Evolutionary conservation across 139 green algal species (phyloP).

Genomic region (Trebouxia sp.): DNA sequence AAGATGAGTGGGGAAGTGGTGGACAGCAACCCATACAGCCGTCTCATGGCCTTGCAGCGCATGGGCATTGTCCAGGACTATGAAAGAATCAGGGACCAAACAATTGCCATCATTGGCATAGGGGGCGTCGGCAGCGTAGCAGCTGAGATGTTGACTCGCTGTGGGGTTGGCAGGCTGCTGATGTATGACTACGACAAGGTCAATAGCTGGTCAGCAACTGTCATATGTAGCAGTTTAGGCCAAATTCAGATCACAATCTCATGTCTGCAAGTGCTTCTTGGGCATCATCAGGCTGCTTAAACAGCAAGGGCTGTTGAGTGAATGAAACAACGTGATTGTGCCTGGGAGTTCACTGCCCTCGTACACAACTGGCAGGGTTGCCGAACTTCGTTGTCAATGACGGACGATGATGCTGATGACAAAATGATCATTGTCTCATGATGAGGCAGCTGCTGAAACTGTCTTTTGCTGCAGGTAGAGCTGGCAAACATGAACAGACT

Average conservation of each 20-base stretch:
- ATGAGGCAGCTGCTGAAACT: no score
- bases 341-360: no score
- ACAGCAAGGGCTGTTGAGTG: no score
- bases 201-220: background rate
- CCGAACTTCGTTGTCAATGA: no score
- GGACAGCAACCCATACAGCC: constrained; percentile 88
- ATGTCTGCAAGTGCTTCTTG: background rate
- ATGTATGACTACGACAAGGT: constrained; percentile 95
- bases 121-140: constrained; percentile 95
- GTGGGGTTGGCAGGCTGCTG: constrained; percentile 90
- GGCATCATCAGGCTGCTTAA: background rate
- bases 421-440: no score
- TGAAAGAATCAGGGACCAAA: constrained; percentile 79
- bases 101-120: constrained; percentile 86
- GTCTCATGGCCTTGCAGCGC: constrained; percentile 93
- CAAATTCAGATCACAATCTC: no score
- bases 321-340: no score
- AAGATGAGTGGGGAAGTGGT: constrained; percentile 87
- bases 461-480: constrained; percentile 70
- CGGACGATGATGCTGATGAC: no score
- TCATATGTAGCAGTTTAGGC: no score
- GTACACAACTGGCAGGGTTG: no score
- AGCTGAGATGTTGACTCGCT: constrained; percentile 96
- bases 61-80: constrained; percentile 98
- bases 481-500: constrained; percentile 99